Evolutionary conservation across 2,329 filamentous ascomycete genomes (phyloP), one percentile per base, ranked within the genome.

Genomic region (Aspergillus sp.): DNA sequence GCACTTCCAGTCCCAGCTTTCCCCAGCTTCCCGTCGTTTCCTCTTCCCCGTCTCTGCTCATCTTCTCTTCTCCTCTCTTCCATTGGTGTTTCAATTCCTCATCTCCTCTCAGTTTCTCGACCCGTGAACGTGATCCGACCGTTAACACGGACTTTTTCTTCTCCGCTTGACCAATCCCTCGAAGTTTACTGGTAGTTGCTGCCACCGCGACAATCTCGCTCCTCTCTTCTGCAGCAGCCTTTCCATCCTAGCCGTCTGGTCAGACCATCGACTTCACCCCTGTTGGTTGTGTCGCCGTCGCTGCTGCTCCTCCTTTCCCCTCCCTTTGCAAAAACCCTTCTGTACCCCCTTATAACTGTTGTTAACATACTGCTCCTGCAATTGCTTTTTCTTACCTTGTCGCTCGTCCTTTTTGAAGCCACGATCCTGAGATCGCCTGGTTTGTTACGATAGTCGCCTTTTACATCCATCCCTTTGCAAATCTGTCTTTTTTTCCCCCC

Each of bases 21-120:
- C 69, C 64, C 66, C 66, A 65, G 63, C 63, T 69, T 68, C 56
- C 26, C 49, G 49, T 51, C 42, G 29, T 56, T 22, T 29, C 57
- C 49, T 39, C 16, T 49, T 49, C 60, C 56, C 49, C 52, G 42
- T 49, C 54, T 56, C 49, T 29, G 1, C 26, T 29, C 26, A 6
- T 29, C 26, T 29, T 29, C 7, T 52, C 26, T 58, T 57, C 57
- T 59, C 59, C 58, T 52, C 46, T 54, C 20, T 52, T 46, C 56
- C 50, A 52, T 62, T 60, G 52, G 50, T 60, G 52, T 26, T 24
- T 47, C 20, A 5, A 32, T 61, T 42, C 39, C 49, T 57, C 54
- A 55, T 47, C 54, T 47, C 54, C 52, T 52, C 56, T 56, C 55
- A 55, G 42, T 36, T 52, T 54, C 46, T 16, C 54, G 32, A 56